These are phyloP conservation scores for Urochloa ruziziensis DNA, from an alignment of 176 grass and related monocot species.

Conservation along the genomic window DNA sequence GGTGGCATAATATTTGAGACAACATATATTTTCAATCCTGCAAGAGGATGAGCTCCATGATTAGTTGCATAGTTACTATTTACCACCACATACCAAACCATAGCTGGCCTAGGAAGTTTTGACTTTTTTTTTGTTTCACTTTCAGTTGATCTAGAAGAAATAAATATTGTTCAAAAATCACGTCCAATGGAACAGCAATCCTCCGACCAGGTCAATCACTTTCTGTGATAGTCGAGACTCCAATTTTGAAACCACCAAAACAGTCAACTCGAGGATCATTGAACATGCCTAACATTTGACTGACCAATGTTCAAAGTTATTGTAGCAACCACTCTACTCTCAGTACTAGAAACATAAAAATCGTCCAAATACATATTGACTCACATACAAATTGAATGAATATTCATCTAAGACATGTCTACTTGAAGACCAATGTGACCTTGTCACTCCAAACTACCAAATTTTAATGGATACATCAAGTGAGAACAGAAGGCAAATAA, in stretches of 20 bases:
- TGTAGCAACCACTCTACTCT: neutral
- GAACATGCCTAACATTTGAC: conserved; percentile 53
- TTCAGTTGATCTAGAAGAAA: neutral
- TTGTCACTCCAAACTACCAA: neutral
- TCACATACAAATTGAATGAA: neutral
- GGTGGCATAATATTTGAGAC: neutral
- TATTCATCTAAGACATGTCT: neutral
- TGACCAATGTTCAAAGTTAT: conserved; percentile 21
- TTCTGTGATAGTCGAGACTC: neutral
- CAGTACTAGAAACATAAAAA: neutral
- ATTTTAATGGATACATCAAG: neutral
- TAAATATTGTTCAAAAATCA: neutral
- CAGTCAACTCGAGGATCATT: conserved; percentile 20
- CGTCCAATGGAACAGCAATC: neutral
- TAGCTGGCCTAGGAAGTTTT: neutral
- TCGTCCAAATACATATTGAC: neutral
- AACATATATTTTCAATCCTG: neutral
- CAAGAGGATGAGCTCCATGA: neutral
- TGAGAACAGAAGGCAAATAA: neutral
- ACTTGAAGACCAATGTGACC: conserved; percentile 1
- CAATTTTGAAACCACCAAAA: conserved; percentile 7
- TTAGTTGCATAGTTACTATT: conserved; percentile 5
- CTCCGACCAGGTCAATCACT: neutral
- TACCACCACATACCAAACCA: neutral
- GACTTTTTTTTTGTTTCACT: neutral